A percentile compares a stretch with the other conserved stretches of the same genome.
Conservation (phyloP, 2,329 filamentous ascomycete species). For the Pyrenochaeta sp. region DNA sequence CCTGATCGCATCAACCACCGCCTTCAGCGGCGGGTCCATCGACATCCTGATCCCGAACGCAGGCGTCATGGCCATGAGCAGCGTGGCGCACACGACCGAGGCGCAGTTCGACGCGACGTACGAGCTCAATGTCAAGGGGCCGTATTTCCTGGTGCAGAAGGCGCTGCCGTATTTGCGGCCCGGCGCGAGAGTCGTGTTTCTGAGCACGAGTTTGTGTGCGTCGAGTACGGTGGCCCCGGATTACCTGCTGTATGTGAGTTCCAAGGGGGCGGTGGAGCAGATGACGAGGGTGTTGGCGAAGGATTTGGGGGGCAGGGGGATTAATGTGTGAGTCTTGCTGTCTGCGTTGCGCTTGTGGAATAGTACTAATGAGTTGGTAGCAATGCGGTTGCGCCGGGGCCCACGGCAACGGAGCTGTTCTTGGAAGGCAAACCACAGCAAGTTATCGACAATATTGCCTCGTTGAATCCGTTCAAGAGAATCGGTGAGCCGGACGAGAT, state of each 20-base stretch:
- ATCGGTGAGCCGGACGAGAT: slow-evolving; percentile 36
- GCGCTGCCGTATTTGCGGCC: slow-evolving; percentile 28
- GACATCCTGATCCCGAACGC: slow-evolving; percentile 67
- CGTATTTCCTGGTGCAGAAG: slow-evolving; percentile 38
- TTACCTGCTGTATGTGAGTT: slow-evolving; percentile 56
- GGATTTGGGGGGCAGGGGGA: slow-evolving; percentile 61
- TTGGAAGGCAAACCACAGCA: slow-evolving; percentile 49
- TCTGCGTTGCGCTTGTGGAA: too few relatives aligned
- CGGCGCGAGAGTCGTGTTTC: slow-evolving; percentile 24
- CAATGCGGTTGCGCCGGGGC: slow-evolving; percentile 61
- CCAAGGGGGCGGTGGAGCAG: slow-evolving; percentile 68
- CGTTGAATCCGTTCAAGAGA: slow-evolving; percentile 23
- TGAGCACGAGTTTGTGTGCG: slow-evolving; percentile 26
- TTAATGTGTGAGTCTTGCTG: slow-evolving; percentile 48
- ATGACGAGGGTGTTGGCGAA: slow-evolving; percentile 64
- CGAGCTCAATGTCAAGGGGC: slow-evolving; percentile 60
- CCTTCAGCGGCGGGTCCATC: slow-evolving; percentile 55
- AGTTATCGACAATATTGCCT: slow-evolving; percentile 27
- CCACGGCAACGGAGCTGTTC: slow-evolving; percentile 65
- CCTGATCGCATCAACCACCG: slow-evolving; percentile 37
- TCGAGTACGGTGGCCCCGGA: slow-evolving; percentile 24
- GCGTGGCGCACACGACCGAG: slow-evolving; percentile 67
- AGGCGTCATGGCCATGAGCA: slow-evolving; percentile 56
- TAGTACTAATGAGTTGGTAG: background rate
- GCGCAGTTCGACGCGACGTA: slow-evolving; percentile 69